Evolutionary conservation across 805 yeast species (phyloP).

Genomic region (Lachancea lanzarotensis): DNA sequence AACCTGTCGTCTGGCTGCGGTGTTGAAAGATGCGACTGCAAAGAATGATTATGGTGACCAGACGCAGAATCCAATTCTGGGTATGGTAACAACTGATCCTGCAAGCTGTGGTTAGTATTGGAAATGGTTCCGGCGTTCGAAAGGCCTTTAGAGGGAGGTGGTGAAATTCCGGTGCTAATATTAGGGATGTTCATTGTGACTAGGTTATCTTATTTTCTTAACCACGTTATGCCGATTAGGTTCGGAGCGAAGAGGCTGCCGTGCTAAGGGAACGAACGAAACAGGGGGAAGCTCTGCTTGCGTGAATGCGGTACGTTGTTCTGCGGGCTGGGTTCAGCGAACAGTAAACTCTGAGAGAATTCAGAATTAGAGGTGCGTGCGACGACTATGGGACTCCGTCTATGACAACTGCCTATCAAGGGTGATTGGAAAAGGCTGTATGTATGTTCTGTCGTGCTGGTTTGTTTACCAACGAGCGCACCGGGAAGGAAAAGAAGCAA

Average conservation of each 20-base stretch:
- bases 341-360: neutral
- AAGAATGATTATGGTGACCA: conserved; percentile 4
- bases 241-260: neutral
- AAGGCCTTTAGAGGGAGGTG: conserved; percentile 4
- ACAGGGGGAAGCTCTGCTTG: neutral
- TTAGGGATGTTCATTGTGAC: conserved; percentile 15
- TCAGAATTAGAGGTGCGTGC: conserved; percentile 1
- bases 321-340: neutral
- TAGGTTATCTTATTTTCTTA: no score
- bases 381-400: conserved; percentile 9
- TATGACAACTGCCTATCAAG: neutral
- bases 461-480: neutral
- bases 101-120: conserved; percentile 13
- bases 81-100: conserved; percentile 22
- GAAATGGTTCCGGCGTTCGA: conserved; percentile 3
- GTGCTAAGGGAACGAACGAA: neutral
- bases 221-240: neutral
- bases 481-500: neutral
- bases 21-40: conserved; percentile 3
- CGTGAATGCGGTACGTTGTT: neutral
- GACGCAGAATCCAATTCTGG: conserved; percentile 16
- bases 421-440: neutral
- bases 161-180: conserved; percentile 8
- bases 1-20: conserved; percentile 1
- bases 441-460: neutral